A percentile compares a stretch with the other conserved stretches of the same genome.
Evolutionary conservation across 345 rosid species (phyloP).

Genomic region (Camelina sativa): DNA sequence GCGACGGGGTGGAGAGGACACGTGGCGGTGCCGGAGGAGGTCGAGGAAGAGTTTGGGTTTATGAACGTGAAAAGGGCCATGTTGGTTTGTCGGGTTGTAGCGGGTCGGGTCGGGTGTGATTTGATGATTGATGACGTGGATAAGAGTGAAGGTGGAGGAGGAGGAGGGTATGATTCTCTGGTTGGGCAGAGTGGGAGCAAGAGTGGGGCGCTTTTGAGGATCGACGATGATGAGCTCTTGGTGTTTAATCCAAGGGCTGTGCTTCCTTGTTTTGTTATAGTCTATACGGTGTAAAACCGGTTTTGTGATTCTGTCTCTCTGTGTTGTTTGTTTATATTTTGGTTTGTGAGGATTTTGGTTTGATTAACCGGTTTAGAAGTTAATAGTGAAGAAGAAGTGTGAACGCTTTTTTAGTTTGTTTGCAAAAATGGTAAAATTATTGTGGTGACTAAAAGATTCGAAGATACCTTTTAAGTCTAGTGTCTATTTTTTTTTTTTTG

Average conservation of each 20-base stretch:
- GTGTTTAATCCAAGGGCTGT: constrained; percentile 98
- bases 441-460: constrained; percentile 12
- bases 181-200: constrained; percentile 53
- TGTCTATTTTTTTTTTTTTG: not conserved
- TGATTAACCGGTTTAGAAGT: constrained; percentile 22
- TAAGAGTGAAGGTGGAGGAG: constrained; percentile 74
- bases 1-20: constrained; percentile 88
- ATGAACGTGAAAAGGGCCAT: constrained; percentile 94
- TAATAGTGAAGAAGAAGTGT: constrained; percentile 27
- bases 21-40: constrained; percentile 77
- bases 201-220: constrained; percentile 50
- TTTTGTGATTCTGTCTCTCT: constrained; percentile 34
- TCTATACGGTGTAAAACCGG: constrained; percentile 55
- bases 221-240: constrained; percentile 81
- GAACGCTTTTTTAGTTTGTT: constrained; percentile 1
- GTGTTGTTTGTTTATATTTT: constrained; percentile 23
- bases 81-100: constrained; percentile 78
- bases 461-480: not conserved
- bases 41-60: constrained; percentile 85
- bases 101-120: constrained; percentile 84
- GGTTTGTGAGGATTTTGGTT: not conserved
- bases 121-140: constrained; percentile 49
- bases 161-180: constrained; percentile 79
- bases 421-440: not conserved
- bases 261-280: constrained; percentile 96